Evolutionary conservation across 306 rosid species (phyloP).

Genomic region (Lablab purpureus): DNA sequence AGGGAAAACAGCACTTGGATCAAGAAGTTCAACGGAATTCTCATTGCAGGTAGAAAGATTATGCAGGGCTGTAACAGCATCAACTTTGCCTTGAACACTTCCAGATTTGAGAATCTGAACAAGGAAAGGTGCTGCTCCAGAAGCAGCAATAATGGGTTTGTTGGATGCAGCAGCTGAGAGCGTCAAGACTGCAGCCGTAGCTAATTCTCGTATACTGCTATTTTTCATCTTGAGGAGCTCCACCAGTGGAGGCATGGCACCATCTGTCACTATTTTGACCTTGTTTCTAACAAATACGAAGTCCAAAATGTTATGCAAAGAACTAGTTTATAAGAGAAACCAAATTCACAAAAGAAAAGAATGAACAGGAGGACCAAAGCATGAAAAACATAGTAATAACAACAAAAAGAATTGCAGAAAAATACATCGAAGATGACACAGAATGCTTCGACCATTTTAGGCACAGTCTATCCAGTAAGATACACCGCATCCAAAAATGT

Average conservation of each 20-base stretch:
- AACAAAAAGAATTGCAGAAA: slow-evolving; percentile 2
- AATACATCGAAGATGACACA: not conserved
- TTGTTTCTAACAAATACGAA: slow-evolving; percentile 72
- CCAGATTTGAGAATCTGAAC: slow-evolving; percentile 86
- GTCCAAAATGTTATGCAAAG: slow-evolving; percentile 45
- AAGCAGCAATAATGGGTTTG: slow-evolving; percentile 74
- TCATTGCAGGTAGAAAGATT: slow-evolving; percentile 71
- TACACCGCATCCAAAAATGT: slow-evolving; percentile 20
- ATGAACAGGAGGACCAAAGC: slow-evolving; percentile 5
- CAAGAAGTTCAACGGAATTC: slow-evolving; percentile 62
- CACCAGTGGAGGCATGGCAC: slow-evolving; percentile 82
- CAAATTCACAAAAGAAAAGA: slow-evolving; percentile 31
- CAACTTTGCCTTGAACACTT: slow-evolving; percentile 86
- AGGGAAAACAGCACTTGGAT: slow-evolving; percentile 79
- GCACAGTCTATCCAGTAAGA: slow-evolving; percentile 9
- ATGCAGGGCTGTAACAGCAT: slow-evolving; percentile 81
- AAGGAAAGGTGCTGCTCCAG: slow-evolving; percentile 89
- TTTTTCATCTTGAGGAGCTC: slow-evolving; percentile 78
- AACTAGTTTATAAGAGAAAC: slow-evolving; percentile 40
- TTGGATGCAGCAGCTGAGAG: slow-evolving; percentile 83
- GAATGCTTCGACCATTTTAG: slow-evolving; percentile 12
- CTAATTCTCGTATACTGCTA: slow-evolving; percentile 69
- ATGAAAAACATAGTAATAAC: slow-evolving; percentile 24
- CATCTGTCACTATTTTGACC: slow-evolving; percentile 79
- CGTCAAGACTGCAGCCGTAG: slow-evolving; percentile 87